Base-by-base conservation (phyloP, 202 grass and related monocot genomes). In the Carex sylvatica region DNA sequence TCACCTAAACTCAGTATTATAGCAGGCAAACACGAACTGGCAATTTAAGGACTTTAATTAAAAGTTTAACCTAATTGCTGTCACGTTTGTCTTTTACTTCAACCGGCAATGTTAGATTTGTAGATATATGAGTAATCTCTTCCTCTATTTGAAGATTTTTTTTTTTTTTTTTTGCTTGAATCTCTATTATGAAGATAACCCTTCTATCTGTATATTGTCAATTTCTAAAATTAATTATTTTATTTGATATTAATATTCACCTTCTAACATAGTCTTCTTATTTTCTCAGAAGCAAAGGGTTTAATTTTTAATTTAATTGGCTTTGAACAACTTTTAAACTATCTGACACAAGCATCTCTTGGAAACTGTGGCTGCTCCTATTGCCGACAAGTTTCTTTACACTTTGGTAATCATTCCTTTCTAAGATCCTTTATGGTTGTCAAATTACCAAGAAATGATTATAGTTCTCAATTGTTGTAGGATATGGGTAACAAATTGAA, bases 61-160 rank as follows among this genome's bases (percentile, higher is more conserved):
- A 71, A 66, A 12, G 22, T 73, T 33, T 85, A 73, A 14, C 33
- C 31, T 51, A 14, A 83, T 66, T 82, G 0, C n/a, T 73, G 71
- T 42, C 20, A 68, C 47, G 62, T 80, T 68, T 69, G 16, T 54
- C 33, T 61, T 62, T 55, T 18, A 46, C 6, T 87, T 30, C 44
- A 40, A 81, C 88, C 94, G 91, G 90, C 86, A 54, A 88, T 92
- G 78, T 81, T 97, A 53, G 88, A 94, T 83, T 76, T 97, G 83
- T 90, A 94, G 79, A 85, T 94, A 19, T 92, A 97, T 85, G 89
- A 91, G 68, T 91, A 94, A 92, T 90, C 86, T 84, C 82, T 94
- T 74, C 85, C 90, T 87, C 85, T 92, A 65, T 97, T 94, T 80
- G 91, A 97, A 84, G n/a, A n/a, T n/a, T n/a, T n/a, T n/a, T n/a